phyloP scores from a whole-genome alignment of 805 yeast species.

The Yarrowia sp. region DNA sequence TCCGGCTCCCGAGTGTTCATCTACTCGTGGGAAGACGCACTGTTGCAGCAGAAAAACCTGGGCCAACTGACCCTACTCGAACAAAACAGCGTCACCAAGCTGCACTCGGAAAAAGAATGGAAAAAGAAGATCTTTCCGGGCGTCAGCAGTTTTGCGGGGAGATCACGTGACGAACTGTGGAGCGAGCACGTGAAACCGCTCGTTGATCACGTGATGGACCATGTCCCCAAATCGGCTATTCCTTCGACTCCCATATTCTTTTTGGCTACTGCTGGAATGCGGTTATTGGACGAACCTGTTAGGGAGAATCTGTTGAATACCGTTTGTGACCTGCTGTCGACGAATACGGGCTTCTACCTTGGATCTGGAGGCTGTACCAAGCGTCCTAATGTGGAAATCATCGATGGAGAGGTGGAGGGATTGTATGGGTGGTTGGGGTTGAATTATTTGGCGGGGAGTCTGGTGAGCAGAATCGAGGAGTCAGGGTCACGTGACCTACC shows the following conservation, averaged over 20 bases:
- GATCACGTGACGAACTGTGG: constrained; percentile 41
- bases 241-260: constrained; percentile 82
- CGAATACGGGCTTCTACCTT: constrained; percentile 63
- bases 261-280: constrained; percentile 98
- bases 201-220: constrained; percentile 68
- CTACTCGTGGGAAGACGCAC: constrained; percentile 56
- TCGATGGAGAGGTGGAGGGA: constrained; percentile 95
- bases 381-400: constrained; percentile 74
- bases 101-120: constrained; percentile 58
- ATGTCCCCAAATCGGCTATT: constrained; percentile 69
- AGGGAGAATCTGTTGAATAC: constrained; percentile 62
- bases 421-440: constrained; percentile 94
- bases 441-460: constrained; percentile 77
- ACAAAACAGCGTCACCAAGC: constrained; percentile 41
- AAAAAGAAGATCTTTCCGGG: constrained; percentile 81
- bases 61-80: constrained; percentile 41
- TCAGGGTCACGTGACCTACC: background rate
- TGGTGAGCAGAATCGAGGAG: constrained; percentile 46
- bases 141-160: constrained; percentile 80
- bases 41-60: constrained; percentile 2
- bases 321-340: constrained; percentile 64
- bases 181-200: constrained; percentile 67
- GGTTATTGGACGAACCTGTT: constrained; percentile 66
- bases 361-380: constrained; percentile 56
- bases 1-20: constrained; percentile 88